Evolutionary conservation across 2,329 filamentous ascomycete genomes (phyloP), one percentile per base, ranked within the genome.

Genomic region (Penicillium sp.): DNA sequence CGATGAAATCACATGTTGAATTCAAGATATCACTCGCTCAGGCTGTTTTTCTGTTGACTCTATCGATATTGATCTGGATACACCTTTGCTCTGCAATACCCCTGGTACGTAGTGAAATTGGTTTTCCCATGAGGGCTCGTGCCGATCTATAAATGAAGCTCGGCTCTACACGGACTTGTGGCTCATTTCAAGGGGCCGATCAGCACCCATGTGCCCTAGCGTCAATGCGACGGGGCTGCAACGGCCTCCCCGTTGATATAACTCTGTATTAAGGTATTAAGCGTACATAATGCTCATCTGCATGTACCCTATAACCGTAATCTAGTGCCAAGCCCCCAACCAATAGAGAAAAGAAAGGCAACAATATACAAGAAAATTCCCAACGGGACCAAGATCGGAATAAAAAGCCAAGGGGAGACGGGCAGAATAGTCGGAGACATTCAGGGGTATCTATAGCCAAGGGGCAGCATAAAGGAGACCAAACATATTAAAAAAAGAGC

Each of bases 371-470:
- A 44, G 44, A 32, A 13, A 46, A 53, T 13, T 57, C 44, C 37
- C 42, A 55, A 55, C 39, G 22, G 40, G 35, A 50, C 49, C 47
- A 50, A 18, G 39, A 29, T 42, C 39, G 46, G 47, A 34, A 51
- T 49, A 46, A 31, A 37, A 46, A 44, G 50, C 50, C 45, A 49
- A 49, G 42, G 44, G 47, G 47, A 50, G 47, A 49, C 29, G 42
- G 56, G 47, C 42, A 51, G 47, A 52, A 54, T 34, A 51, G 48
- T 51, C 41, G 37, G 44, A 37, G 48, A 51, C 52, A 52, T 59
- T 58, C 55, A 58, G 55, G 57, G 57, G 57, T 59, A 59, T 59
- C 55, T 54, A 34, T 34, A 56, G 56, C 56, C 55, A 59, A 55
- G 35, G 57, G 55, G 50, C 56, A 59, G 54, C 51, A 54, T 27